Percentiles rank a stretch among this genome's conserved stretches.
Evolutionary conservation across 2,329 filamentous ascomycete genomes (phyloP).

Genomic region (Knufia fluminis): DNA sequence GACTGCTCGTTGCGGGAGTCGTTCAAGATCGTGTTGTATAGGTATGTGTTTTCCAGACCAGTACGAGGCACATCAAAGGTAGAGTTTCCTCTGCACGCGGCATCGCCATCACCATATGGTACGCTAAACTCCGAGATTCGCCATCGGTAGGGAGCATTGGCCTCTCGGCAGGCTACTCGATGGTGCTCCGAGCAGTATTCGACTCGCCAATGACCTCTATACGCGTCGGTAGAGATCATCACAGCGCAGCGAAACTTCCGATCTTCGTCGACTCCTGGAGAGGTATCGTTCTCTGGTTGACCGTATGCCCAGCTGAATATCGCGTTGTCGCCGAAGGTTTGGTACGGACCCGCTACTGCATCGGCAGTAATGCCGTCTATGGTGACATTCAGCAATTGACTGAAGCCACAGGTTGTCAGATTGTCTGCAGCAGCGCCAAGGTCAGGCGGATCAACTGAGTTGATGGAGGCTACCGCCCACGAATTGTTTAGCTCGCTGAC

Average conservation of each 20-base stretch:
- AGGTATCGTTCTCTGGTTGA: conserved; percentile 44
- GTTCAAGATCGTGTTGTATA: conserved; percentile 37
- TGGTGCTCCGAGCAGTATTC: conserved; percentile 45
- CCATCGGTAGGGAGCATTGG: conserved; percentile 50
- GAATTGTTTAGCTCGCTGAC: conserved; percentile 44
- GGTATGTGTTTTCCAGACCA: conserved; percentile 53
- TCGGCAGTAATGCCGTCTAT: conserved; percentile 45
- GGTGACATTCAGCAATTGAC: conserved; percentile 49
- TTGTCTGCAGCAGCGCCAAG: conserved; percentile 31
- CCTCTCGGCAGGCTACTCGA: conserved; percentile 49
- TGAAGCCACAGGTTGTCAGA: conserved; percentile 50
- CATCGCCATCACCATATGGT: conserved; percentile 36
- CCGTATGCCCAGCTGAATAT: conserved; percentile 53
- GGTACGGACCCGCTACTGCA: conserved; percentile 20
- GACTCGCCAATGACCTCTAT: conserved; percentile 49
- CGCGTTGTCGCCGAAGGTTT: conserved; percentile 45
- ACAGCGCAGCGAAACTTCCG: conserved; percentile 47
- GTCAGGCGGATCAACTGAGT: conserved; percentile 16
- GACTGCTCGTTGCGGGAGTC: conserved; percentile 21
- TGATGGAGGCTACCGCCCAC: conserved; percentile 36
- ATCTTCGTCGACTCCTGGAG: conserved; percentile 21
- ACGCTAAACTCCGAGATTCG: conserved; percentile 36
- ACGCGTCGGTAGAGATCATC: conserved; percentile 35
- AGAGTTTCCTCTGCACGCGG: conserved; percentile 42
- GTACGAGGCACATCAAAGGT: conserved; percentile 51